These are phyloP conservation scores for Strigomonas culicis DNA, from an alignment of 208 protist genomes.

Conservation along the genomic window DNA sequence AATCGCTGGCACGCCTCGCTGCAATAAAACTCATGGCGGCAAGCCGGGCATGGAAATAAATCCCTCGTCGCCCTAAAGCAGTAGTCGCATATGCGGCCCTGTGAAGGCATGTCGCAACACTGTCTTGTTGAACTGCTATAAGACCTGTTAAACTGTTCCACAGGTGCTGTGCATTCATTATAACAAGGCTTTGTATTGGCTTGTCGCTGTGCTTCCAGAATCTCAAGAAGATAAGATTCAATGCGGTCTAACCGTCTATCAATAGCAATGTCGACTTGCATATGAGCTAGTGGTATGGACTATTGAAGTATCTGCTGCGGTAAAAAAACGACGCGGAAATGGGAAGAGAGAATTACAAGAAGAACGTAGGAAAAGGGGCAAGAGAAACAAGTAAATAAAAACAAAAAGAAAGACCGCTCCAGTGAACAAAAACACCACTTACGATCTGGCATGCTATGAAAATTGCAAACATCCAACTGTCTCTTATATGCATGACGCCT, in stretches of 20 bases:
- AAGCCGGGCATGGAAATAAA: conserved; percentile 45
- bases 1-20: conserved; percentile 48
- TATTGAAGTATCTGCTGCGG: neutral
- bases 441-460: neutral
- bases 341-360: conserved; percentile 3
- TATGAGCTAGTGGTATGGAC: neutral
- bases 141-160: neutral
- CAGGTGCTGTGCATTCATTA: neutral
- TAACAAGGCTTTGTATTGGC: neutral
- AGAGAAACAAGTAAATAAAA: conserved; percentile 2
- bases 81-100: conserved; percentile 53
- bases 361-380: conserved; percentile 10
- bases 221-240: no score
- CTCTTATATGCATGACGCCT: conserved; percentile 13
- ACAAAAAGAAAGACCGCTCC: neutral
- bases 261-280: neutral
- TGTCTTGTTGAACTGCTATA: neutral
- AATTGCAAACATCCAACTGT: neutral
- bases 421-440: neutral
- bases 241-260: neutral
- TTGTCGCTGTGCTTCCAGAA: neutral
- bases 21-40: conserved; percentile 73
- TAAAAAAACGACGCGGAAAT: neutral
- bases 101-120: neutral
- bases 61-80: conserved; percentile 31